Conservation (phyloP, 768 basidiomycete species). For the Boletus tomentosulus region DNA sequence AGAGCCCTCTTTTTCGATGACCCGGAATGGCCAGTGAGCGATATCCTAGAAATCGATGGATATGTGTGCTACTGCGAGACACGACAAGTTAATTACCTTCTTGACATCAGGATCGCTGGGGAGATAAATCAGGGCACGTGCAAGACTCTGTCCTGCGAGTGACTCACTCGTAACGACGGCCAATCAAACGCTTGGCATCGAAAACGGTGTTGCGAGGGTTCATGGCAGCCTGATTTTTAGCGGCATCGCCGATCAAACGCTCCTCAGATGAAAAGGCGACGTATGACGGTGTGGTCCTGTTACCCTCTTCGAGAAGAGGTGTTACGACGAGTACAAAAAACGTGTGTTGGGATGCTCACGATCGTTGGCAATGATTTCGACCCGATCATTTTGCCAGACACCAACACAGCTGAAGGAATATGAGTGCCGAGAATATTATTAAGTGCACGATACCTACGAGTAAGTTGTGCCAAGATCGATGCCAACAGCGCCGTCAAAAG, state of each 20-base stretch:
- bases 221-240: slow-evolving; percentile 99
- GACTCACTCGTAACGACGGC: slow-evolving; percentile 89
- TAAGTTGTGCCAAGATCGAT: slow-evolving; percentile 98
- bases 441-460: slow-evolving; percentile 53
- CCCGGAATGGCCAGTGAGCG: slow-evolving; percentile 96
- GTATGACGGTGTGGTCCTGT: slow-evolving; percentile 98
- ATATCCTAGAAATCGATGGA: slow-evolving; percentile 61
- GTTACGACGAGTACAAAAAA: background rate
- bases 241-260: slow-evolving; percentile 97
- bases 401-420: slow-evolving; percentile 76
- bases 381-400: slow-evolving; percentile 99
- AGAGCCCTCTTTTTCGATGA: slow-evolving; percentile 94
- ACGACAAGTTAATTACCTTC: slow-evolving; percentile 44
- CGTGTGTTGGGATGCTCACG: slow-evolving; percentile 21
- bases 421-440: slow-evolving; percentile 20
- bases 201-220: slow-evolving; percentile 99
- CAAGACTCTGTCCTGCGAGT: background rate
- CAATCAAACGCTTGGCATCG: slow-evolving; percentile 98
- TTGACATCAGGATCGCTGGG: slow-evolving; percentile 89
- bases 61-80: background rate
- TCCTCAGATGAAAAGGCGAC: slow-evolving; percentile 97
- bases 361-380: slow-evolving; percentile 98
- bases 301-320: slow-evolving; percentile 65
- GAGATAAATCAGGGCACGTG: slow-evolving; percentile 3
- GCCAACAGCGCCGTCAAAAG: slow-evolving; percentile 93